Evolutionary conservation across 176 grass and related monocot genomes (phyloP), one percentile per base, ranked within the genome.

Genomic region (Echinochloa phyllopogon): DNA sequence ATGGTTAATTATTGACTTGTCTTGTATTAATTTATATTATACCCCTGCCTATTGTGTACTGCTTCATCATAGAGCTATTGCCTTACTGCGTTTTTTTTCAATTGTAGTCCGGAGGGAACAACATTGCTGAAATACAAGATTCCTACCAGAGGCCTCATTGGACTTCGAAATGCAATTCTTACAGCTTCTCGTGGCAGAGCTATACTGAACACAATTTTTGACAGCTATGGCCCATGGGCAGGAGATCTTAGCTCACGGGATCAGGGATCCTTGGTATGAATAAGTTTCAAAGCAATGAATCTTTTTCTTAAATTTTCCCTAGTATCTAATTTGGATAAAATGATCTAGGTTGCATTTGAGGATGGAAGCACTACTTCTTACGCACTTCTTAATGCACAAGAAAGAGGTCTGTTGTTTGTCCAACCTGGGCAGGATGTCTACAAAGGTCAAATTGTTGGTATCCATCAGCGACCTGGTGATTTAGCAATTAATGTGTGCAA

Each of bases 371-470:
- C 87, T 47, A 98, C 96, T 65, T 92, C 96, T 52, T 98, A 98
- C 7, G 96, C 96, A 7, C 87, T 95, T 73, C 80, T 94, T 67
- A 98, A 88, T 81, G 93, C 96, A 69, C 96, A 98, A 93, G 96
- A 98, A 93, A 98, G 96, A 89, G 93, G 96, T 59, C 49, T 91
- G 72, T 56, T 98, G 81, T 98, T 95, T 85, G 85, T 98, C 56
- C 48, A 75, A 70, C 93, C 96, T 39, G 96, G 96, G 3, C 73
- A 74, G 60, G 93, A 92, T 68, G 86, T 98, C 64, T 98, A 98
- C 86, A 98, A 95, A 89, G 91, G 96, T 75, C 96, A 98, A 90
- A 95, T 98, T 60, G 91, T 95, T 44, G 96, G 96, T 74, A 98
- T 95, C 57, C 87, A 98, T 86, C 96, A 98, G 71, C 89, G 96